Evolutionary conservation across 192 early-diverging fungal genomes (phyloP), one percentile per base, ranked within the genome.

Genomic region (Jimgerdemannia flammicorona): DNA sequence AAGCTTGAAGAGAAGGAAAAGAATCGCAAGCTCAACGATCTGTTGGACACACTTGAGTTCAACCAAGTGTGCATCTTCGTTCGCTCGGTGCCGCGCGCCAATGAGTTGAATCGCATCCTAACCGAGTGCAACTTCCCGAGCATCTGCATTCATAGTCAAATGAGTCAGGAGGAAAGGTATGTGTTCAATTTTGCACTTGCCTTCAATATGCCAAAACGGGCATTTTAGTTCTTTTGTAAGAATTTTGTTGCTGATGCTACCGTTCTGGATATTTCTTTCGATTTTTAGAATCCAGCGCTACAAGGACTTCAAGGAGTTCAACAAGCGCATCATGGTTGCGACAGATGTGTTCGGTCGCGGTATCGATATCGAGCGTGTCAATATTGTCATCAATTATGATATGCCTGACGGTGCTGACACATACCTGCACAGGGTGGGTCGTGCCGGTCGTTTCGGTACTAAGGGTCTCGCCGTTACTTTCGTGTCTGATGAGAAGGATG

Each of bases 341-440:
- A 99, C 97, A 18, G 97, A 99, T 78, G 90, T 99, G 73, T 96
- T 99, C 86, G 96, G 96, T 11, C 96, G 97, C 86, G 97, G 97
- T 86, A 96, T 99, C 70, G 97, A 99, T 82, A 94, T 99, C 40
- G 96, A 98, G 77, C 94, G 97, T 78, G 97, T 99, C 67, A 99
- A 99, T 84, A 95, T 99, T 81, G 97, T 99, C 71, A 92, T 99
- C 90, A 99, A 99, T 91, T 99, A 99, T 67, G 97, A 99, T 76
- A 97, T 99, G 81, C 94, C 97, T 29, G 94, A 94, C 73, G 80
- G 83, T 43, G 91, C 96, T 4, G 96, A 97, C 82, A 87, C 92
- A 18, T 99, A 99, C 80, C 89, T 99, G 19, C 97, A 99, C 78
- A 87, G 97, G 74, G 97, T 99, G 70, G 97, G 97, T 70, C 95